These are phyloP conservation scores for Leishmania gerbilli DNA, from an alignment of 208 protist genomes.

Conservation along the genomic window DNA sequence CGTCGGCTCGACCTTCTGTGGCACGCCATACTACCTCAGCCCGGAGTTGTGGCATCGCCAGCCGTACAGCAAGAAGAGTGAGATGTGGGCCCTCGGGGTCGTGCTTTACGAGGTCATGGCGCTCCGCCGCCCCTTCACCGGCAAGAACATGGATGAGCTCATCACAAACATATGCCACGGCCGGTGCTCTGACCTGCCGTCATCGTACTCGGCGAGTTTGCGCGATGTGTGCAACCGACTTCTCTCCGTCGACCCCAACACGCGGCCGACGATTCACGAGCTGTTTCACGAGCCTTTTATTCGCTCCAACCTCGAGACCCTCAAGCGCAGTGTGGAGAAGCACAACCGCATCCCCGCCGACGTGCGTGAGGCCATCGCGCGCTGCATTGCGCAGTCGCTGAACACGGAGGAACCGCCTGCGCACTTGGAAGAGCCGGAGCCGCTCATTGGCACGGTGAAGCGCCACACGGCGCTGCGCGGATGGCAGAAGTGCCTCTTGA, in stretches of 20 bases:
- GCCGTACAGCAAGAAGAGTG: constrained; percentile 93
- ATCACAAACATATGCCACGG: constrained; percentile 84
- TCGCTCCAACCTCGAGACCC: constrained; percentile 56
- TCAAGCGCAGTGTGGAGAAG: constrained; percentile 74
- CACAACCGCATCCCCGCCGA: constrained; percentile 69
- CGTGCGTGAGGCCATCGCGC: constrained; percentile 59
- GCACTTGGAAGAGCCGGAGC: constrained; percentile 30
- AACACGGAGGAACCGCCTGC: constrained; percentile 32
- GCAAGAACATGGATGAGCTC: constrained; percentile 85
- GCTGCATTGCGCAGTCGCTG: constrained; percentile 63
- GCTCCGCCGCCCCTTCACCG: constrained; percentile 79
- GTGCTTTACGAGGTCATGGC: constrained; percentile 89
- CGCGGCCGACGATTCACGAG: constrained; percentile 60
- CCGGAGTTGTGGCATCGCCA: constrained; percentile 92
- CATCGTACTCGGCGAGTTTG: constrained; percentile 48
- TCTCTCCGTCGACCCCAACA: constrained; percentile 59
- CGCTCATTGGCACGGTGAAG: constrained; percentile 47
- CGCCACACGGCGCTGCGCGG: constrained; percentile 77
- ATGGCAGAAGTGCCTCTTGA: constrained; percentile 83
- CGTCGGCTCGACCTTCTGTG: constrained; percentile 87
- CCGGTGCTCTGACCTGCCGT: constrained; percentile 49
- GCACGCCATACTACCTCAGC: constrained; percentile 92
- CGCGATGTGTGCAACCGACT: constrained; percentile 60
- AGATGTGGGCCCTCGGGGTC: constrained; percentile 92
- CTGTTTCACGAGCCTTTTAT: constrained; percentile 79